Evolutionary conservation across 768 basidiomycete genomes (phyloP).

Genomic region (Hericium erinaceus): DNA sequence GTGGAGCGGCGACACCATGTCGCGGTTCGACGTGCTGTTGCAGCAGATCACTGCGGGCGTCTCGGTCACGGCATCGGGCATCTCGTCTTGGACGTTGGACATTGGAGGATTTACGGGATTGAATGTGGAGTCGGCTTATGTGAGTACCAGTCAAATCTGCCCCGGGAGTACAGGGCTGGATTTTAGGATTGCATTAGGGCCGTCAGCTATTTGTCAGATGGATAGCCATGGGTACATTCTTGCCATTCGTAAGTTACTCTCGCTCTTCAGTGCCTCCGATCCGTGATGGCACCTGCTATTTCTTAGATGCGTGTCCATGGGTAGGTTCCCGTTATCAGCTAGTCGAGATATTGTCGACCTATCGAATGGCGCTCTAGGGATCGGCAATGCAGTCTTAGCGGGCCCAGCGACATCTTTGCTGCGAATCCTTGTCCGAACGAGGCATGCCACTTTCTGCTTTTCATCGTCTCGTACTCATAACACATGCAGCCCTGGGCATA

Average conservation of each 20-base stretch:
- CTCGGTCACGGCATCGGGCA: not conserved
- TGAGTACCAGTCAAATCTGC: not conserved
- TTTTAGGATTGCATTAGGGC: not conserved
- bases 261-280: not conserved
- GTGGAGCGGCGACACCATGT: not conserved
- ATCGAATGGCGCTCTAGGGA: not conserved
- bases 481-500: not conserved
- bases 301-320: not conserved
- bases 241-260: not conserved
- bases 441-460: not conserved
- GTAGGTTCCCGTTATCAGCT: not conserved
- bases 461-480: not conserved
- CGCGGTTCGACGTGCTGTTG: not conserved
- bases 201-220: not conserved
- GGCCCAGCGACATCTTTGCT: not conserved
- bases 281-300: not conserved
- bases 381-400: not conserved
- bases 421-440: not conserved
- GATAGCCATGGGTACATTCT: not conserved
- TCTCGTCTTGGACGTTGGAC: not conserved
- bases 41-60: not conserved
- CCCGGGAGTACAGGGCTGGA: not conserved
- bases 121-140: not conserved
- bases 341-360: not conserved
- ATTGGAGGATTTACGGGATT: not conserved